Conservation (phyloP, 306 rosid genomes). For the Glycine latifolia region DNA sequence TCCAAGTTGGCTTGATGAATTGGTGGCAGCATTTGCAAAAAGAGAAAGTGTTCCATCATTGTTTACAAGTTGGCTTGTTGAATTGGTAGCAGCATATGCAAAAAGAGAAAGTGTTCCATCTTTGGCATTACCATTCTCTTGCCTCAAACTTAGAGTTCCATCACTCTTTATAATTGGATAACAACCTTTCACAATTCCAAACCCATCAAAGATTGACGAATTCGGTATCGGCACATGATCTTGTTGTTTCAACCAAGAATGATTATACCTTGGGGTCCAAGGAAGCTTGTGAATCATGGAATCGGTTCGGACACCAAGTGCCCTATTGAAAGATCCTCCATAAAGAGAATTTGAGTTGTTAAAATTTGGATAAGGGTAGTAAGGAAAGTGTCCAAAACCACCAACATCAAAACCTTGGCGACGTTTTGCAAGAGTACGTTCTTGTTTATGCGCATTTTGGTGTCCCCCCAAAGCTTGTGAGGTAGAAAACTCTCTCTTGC, state of each 20-base stretch:
- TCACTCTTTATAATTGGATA: no score
- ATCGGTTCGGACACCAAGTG: slow-evolving; percentile 56
- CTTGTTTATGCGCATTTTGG: slow-evolving; percentile 81
- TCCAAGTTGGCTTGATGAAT: background rate
- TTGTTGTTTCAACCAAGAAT: slow-evolving; percentile 18
- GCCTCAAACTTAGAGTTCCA: no score
- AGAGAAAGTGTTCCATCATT: background rate
- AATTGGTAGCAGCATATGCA: background rate
- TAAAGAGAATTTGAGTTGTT: slow-evolving; percentile 31
- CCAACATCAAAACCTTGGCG: slow-evolving; percentile 47
- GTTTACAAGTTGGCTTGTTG: background rate
- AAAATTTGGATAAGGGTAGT: slow-evolving; percentile 43
- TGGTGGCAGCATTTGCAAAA: background rate
- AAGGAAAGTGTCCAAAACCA: slow-evolving; percentile 14
- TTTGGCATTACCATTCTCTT: no score
- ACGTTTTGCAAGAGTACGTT: slow-evolving; percentile 63
- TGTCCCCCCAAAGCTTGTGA: slow-evolving; percentile 84
- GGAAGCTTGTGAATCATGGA: slow-evolving; percentile 62
- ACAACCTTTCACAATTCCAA: background rate
- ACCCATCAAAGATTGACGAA: slow-evolving; percentile 6
- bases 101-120: background rate
- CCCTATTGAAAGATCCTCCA: slow-evolving; percentile 47
- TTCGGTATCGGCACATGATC: no score
- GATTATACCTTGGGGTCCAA: slow-evolving; percentile 43
- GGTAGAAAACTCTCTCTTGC: slow-evolving; percentile 66